These are phyloP conservation scores for Dittrichia graveolens DNA, from an alignment of 129 eudicot species.

Conservation along the genomic window DNA sequence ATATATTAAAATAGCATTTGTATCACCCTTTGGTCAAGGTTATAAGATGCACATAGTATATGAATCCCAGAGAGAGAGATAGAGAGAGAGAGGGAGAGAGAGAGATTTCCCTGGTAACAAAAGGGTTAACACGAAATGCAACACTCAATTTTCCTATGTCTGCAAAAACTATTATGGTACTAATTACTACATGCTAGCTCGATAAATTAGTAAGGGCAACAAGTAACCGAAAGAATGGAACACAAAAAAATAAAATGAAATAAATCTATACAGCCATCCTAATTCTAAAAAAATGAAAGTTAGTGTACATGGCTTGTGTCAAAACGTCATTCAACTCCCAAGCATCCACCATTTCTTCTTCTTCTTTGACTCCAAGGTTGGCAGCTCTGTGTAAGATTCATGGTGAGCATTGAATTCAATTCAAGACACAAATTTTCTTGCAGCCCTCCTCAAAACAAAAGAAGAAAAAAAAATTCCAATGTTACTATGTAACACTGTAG, in stretches of 20 bases:
- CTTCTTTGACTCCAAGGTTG: constrained; percentile 31
- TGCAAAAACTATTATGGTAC: background rate
- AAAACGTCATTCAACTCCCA: constrained; percentile 29
- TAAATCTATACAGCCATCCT: constrained; percentile 26
- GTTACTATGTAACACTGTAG: background rate
- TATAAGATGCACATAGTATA: background rate
- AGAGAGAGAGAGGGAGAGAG: too few relatives aligned
- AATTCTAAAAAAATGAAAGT: constrained; percentile 12
- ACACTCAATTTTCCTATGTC: constrained; percentile 1
- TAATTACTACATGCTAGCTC: background rate
- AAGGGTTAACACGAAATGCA: too few relatives aligned
- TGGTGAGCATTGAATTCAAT: background rate
- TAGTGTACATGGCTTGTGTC: constrained; percentile 17
- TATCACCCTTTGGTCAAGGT: constrained; percentile 3
- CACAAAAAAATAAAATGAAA: constrained; percentile 16
- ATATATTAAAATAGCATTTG: constrained; percentile 17
- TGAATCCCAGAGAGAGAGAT: too few relatives aligned
- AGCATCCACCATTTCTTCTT: constrained; percentile 52
- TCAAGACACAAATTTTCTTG: background rate
- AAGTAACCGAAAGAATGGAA: constrained; percentile 25
- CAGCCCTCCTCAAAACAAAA: background rate
- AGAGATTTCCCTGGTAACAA: too few relatives aligned
- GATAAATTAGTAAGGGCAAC: background rate
- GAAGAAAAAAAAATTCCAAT: background rate
- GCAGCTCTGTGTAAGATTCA: constrained; percentile 36